Evolutionary conservation across 1,284 basidiomycete species (phyloP), one percentile per base, ranked within the genome.

Genomic region (Lentinula novae-zelandiae): DNA sequence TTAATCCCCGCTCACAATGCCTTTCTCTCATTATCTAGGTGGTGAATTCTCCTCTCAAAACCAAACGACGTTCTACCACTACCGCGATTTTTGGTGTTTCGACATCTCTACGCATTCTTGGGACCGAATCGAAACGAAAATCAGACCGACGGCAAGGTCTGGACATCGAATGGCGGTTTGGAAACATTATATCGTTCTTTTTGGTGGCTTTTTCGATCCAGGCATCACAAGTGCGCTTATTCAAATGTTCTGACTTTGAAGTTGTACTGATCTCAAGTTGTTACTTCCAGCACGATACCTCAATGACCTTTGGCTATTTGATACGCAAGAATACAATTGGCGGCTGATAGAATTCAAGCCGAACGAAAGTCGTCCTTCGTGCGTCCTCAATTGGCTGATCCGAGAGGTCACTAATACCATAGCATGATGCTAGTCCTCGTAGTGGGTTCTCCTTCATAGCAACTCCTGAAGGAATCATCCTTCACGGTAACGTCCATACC

Each of bases 81-180:
- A 95, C 70, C 85, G 92, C 48, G 93, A 96, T 67, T 87, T 95
- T 68, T 92, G 90, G 90, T 82, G 81, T 52, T 93, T 93, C 66
- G 89, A 92, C 65, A 83, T 93, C 38, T 64, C 78, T 2, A 86
- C 84, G 0, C 90, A 94, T 68, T 75, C 82, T 0, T 98, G 95
- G 95, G 93, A 97, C 63, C 80, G 92, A 17, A 92, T 96, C 60
- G 95, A 97, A 22, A 82, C 93, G 7, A 96, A 94, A 70, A 74
- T 90, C 15, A 81, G 86, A 15, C 95, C 95, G 0, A 87, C 82
- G 49, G 92, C 93, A 2, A 80, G 95, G 33, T 93, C 90, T 13
- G 95, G 95, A 1, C 93, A 93, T 73, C 79, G 92, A 27, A 95
- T 97, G 93, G 89, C 90, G 0, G 81, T 91, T 62, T 97, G 93